Evolutionary conservation across 2,329 filamentous ascomycete genomes (phyloP), one percentile per base, ranked within the genome.

Genomic region (Hymenoscyphus fructigenus): DNA sequence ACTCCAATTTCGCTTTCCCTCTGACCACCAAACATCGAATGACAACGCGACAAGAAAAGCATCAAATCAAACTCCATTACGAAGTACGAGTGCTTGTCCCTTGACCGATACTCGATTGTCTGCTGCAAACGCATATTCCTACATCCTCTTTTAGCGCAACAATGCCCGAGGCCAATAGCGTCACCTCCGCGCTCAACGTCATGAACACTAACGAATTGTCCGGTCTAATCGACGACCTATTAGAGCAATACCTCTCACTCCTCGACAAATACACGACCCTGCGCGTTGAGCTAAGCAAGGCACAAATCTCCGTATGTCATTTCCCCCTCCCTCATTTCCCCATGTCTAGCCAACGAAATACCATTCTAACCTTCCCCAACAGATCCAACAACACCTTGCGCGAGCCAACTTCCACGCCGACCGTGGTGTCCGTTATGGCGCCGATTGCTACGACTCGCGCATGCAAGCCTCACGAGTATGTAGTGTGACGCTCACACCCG

Each of bases 391-490:
- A 34, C 60, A 71, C 58, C 67, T 93, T 50, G 88, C 91, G n/a
- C 85, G 90, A 64, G 91, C 91, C 67, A 92, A 93, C 78, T 93
- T 91, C 77, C 80, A 85, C 32, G 86, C 85, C n/a, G 82, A 86
- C 73, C 80, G 85, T 14, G 84, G 88, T 36, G 75, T 86, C 67
- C 81, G 86, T 53, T 93, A 90, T 74, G 90, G 90, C 2, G 83
- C 81, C 68, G 88, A 91, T 71, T 84, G 85, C 73, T 94, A 91
- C 74, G 90, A 93, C 75, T 84, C 87, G 68, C 84, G 91, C 57
- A 91, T 92, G 87, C 86, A 87, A 74, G 88, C 89, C 2, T 77
- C 76, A 26, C 78, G 84, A 61, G 76, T 77, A 64, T 74, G 73
- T 63, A 62, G 70, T 88, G 72, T 74, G 63, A 71, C 79, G 61